Conservation (phyloP, 169 alveolate genomes). For the Plasmodium reichenowi region DNA sequence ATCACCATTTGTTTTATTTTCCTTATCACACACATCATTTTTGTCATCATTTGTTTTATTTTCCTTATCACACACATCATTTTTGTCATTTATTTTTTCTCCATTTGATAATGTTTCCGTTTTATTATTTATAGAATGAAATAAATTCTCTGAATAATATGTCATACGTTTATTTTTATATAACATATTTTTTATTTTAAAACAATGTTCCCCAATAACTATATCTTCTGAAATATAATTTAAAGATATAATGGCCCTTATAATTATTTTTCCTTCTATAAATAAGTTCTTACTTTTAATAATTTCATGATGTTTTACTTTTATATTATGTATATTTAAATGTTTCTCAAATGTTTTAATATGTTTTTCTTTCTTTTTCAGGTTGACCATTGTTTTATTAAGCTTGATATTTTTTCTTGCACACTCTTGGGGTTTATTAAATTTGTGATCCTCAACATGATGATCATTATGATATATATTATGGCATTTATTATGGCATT, state of each 20-base stretch:
- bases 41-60: neutral
- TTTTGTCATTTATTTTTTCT: neutral
- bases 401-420: neutral
- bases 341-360: neutral
- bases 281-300: constrained; percentile 12
- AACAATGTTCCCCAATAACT: constrained; percentile 53
- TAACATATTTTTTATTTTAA: constrained; percentile 48
- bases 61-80: neutral
- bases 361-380: constrained; percentile 1
- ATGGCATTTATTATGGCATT: neutral
- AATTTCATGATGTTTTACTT: constrained; percentile 56
- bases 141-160: constrained; percentile 33
- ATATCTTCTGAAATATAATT: constrained; percentile 34
- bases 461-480: neutral
- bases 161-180: constrained; percentile 31
- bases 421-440: neutral
- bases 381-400: neutral
- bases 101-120: neutral
- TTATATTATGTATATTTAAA: constrained; percentile 25
- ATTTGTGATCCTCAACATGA: neutral
- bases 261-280: constrained; percentile 60
- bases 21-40: neutral
- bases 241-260: constrained; percentile 39
- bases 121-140: constrained; percentile 19
- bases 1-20: neutral